Evolutionary conservation across 148 eudicot genomes (phyloP), one percentile per base, ranked within the genome.

Genomic region (Vaccinium corymbosum): DNA sequence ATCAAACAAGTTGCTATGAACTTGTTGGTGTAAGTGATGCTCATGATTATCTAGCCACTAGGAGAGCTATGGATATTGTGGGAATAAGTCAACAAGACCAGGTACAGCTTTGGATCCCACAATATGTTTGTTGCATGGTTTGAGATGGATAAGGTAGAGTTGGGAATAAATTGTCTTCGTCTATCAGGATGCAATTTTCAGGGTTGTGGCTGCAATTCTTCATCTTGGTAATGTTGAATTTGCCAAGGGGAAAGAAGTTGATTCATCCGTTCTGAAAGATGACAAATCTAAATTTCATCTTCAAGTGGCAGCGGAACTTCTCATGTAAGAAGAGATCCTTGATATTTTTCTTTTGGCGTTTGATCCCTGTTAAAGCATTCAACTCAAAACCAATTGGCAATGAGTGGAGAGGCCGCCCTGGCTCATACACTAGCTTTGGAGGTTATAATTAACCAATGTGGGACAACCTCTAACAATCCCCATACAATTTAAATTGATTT

Each of bases 21-120:
- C 89, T 94, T 79, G 93, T 84, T 64, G 98, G 94, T 83, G 88
- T 94, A 82, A 94, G 87, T 89, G 95, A 94, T 83, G 91, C 92
- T 66, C 87, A 94, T 51, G 98, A 93, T 62, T 94, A 91, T 87
- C 92, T 94, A 85, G 92, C 91, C 64, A 94, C 95, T 72, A 91
- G 98, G 90, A 90, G 95, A 86, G 98, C 95, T 38, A 94, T 94
- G 98, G 98, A 88, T 90, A 83, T 94, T 81, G 95, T 94, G 82
- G 98, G 98, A 50, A 91, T 94, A 82, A 94, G 93, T 83, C 88
- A 90, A 81, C 87, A 85, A 78, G 92, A 94, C 62, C 98, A 94
- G 95, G 97, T 92, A 90, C 48, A 76, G 29, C 75, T 51, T 66
- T 49, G 70, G 70, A 59, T 84, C 38, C 62, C 29, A 52, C 22